Evolutionary conservation across 2,329 filamentous ascomycete species (phyloP), one percentile per base, ranked within the genome.

Genomic region (Fusarium piperis): DNA sequence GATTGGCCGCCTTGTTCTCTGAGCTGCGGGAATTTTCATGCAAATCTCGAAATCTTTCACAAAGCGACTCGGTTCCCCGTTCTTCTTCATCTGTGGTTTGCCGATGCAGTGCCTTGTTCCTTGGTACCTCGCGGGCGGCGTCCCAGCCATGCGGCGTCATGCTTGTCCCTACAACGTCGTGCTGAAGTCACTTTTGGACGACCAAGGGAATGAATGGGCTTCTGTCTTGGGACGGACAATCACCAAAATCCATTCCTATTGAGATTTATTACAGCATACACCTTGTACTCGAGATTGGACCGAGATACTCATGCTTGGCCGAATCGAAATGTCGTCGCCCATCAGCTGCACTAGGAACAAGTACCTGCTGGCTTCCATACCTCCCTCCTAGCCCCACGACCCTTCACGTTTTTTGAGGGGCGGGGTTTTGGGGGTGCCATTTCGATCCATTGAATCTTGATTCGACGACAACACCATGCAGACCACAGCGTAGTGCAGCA

Each of bases 401-500:
- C 58, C 62, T 72, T 72, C 59, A 69, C 30, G 57, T 69, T 65
- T 59, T 70, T 65, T 62, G 68, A 71, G 68, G 68, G 59, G 64
- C 68, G 71, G 52, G 39, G 71, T 60, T 70, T 68, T 65, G 68
- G 75, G 68, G 65, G 59, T 72, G 63, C 64, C 60, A 62, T 67
- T 61, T 71, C 68, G 70, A 72, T 75, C 38, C 64, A 18, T 53
- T 48, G 39, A 74, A 73, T 77, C 75, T 76, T 76, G 74, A 76
- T 76, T 75, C 71, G 74, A 76, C 74, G 69, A 74, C 68, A 75
- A 65, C 65, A 72, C 65, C 35, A 53, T 67, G 62, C 62, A 68
- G 65, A 52, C 46, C 32, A 51, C 32, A 41, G 26, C 28, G 33
- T 55, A 33, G 59, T 39, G 60, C 65, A 76, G 52, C 71, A 62